Evolutionary conservation across 2,329 filamentous ascomycete species (phyloP).

Genomic region (Pestalotiopsis sp.): DNA sequence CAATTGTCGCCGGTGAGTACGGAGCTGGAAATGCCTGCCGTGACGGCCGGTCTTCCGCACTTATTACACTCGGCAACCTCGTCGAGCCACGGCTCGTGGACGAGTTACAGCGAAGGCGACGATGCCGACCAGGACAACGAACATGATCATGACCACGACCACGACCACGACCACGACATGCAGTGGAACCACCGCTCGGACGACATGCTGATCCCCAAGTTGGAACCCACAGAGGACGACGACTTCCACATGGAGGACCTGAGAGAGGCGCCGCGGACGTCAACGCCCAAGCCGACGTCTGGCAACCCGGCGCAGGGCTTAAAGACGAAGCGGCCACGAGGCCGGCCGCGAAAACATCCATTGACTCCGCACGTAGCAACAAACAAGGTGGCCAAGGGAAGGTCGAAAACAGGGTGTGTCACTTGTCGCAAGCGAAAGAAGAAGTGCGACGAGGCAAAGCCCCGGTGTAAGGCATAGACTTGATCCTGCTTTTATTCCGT

Average conservation of each 20-base stretch:
- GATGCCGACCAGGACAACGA: slow-evolving; percentile 27
- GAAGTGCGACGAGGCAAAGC: slow-evolving; percentile 72
- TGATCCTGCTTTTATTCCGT: background rate
- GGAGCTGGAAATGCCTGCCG: slow-evolving; percentile 42
- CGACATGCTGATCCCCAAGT: slow-evolving; percentile 52
- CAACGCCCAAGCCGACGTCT: slow-evolving; percentile 25
- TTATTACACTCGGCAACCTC: slow-evolving; percentile 49
- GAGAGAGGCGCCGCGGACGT: slow-evolving; percentile 41
- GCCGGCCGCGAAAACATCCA: slow-evolving; percentile 81
- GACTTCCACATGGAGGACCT: slow-evolving; percentile 56
- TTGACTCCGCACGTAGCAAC: slow-evolving; percentile 57
- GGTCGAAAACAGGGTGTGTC: slow-evolving; percentile 68
- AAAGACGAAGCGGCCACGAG: slow-evolving; percentile 68
- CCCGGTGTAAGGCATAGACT: slow-evolving; percentile 54
- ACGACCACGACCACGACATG: slow-evolving; percentile 40
- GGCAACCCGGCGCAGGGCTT: slow-evolving; percentile 23
- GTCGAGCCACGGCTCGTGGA: slow-evolving; percentile 48
- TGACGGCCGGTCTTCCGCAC: slow-evolving; percentile 39
- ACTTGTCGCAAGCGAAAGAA: slow-evolving; percentile 71
- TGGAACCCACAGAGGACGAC: slow-evolving; percentile 58
- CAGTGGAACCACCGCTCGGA: slow-evolving; percentile 50
- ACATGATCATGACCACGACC: background rate
- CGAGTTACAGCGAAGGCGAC: slow-evolving; percentile 36
- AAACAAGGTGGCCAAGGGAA: slow-evolving; percentile 76
- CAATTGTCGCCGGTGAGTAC: slow-evolving; percentile 58